A percentile compares a stretch with the other conserved stretches of the same genome.
These are phyloP conservation scores for Mycena albidolilacea DNA, from an alignment of 768 basidiomycete species.

Conservation along the genomic window DNA sequence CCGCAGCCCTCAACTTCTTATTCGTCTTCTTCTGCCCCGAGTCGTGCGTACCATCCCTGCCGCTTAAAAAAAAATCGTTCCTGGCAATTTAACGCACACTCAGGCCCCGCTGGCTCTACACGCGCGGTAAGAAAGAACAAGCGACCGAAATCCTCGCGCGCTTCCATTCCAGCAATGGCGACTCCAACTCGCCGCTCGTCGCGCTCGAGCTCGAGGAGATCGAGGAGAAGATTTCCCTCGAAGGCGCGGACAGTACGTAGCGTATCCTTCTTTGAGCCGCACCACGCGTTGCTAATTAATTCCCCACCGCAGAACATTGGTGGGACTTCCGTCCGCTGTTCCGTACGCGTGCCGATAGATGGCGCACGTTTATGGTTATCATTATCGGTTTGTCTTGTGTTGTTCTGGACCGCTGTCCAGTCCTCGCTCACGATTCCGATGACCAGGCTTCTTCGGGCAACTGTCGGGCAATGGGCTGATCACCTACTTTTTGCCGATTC, in stretches of 20 bases:
- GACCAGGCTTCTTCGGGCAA: constrained; percentile 54
- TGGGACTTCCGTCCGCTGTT: constrained; percentile 72
- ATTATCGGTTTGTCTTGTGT: constrained; percentile 55
- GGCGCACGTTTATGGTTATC: constrained; percentile 66
- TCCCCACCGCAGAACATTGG: constrained; percentile 54
- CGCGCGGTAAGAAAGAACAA: constrained; percentile 58
- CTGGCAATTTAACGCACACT: background rate
- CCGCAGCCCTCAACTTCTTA: constrained; percentile 62
- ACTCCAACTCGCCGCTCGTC: constrained; percentile 65
- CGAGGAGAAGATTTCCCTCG: constrained; percentile 63
- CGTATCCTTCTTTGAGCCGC: background rate
- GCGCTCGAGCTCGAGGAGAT: constrained; percentile 68
- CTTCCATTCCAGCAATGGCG: constrained; percentile 62
- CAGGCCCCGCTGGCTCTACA: constrained; percentile 69
- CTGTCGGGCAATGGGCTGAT: constrained; percentile 65
- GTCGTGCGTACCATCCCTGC: constrained; percentile 51
- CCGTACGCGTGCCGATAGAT: constrained; percentile 59
- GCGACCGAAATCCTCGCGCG: constrained; percentile 62
- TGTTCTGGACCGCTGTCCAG: background rate
- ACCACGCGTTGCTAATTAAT: background rate
- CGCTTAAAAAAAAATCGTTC: too few species aligned
- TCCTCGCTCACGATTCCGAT: background rate
- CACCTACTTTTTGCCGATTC: constrained; percentile 64
- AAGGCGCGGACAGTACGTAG: constrained; percentile 60
- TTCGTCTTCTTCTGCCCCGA: constrained; percentile 66